Evolutionary conservation across 2,329 filamentous ascomycete genomes (phyloP).

Genomic region (Talaromyces funiculosus): DNA sequence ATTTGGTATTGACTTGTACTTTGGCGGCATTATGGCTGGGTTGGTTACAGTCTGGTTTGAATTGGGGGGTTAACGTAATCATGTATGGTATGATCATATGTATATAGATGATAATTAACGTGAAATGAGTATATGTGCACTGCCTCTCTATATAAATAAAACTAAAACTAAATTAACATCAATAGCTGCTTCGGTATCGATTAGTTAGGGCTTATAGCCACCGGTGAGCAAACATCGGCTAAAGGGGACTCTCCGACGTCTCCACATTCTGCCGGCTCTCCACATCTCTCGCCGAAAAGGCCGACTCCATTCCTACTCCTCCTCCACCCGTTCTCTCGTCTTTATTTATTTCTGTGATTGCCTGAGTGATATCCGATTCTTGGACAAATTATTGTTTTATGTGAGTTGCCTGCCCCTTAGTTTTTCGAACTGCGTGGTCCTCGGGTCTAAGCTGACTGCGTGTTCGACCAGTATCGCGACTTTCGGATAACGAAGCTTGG

Average conservation of each 20-base stretch:
- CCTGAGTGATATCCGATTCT: background rate
- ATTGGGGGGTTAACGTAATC: background rate
- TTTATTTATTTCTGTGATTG: background rate
- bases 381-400: background rate
- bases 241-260: background rate
- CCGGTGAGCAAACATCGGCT: conserved; percentile 1
- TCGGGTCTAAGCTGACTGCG: background rate
- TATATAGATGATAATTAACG: background rate
- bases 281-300: background rate
- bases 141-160: background rate
- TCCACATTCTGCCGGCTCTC: conserved; percentile 1
- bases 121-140: background rate
- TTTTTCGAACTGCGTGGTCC: too few relatives aligned
- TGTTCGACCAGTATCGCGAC: background rate
- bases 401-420: background rate
- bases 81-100: background rate
- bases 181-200: background rate
- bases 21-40: conserved; percentile 1
- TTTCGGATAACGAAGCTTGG: background rate
- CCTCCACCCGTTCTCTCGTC: background rate
- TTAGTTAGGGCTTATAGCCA: background rate
- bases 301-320: background rate
- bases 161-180: background rate
- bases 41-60: conserved; percentile 3
- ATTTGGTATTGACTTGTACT: conserved; percentile 12